Conservation (phyloP, 768 basidiomycete genomes). For the Serpula lacrymans region DNA sequence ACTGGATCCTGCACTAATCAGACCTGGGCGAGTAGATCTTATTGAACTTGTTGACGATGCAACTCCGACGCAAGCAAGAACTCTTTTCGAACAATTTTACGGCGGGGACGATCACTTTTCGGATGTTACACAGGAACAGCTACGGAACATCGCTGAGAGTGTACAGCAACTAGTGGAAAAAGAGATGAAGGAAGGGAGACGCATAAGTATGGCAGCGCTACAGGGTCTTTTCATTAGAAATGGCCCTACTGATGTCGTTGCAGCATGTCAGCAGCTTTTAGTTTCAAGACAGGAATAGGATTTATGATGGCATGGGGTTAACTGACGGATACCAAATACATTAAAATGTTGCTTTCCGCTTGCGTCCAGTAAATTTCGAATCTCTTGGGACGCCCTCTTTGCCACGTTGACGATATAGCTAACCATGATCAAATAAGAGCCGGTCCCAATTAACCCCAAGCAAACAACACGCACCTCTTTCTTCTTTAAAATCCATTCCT, state of each 20-base stretch:
- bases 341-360: constrained; percentile 77
- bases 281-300: constrained; percentile 22
- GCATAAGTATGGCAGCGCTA: constrained; percentile 92
- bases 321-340: constrained; percentile 3
- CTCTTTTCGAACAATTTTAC: constrained; percentile 85
- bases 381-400: constrained; percentile 83
- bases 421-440: constrained; percentile 6
- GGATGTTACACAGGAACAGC: constrained; percentile 33
- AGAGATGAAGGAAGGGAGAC: constrained; percentile 48
- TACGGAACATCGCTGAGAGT: constrained; percentile 45
- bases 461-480: constrained; percentile 67
- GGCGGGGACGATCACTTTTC: constrained; percentile 39
- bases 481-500: constrained; percentile 94
- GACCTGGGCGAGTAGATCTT: constrained; percentile 93
- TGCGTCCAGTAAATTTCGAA: constrained; percentile 91
- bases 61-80: constrained; percentile 70
- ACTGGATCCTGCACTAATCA: constrained; percentile 91
- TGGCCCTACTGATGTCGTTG: constrained; percentile 52
- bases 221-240: constrained; percentile 93
- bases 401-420: constrained; percentile 83
- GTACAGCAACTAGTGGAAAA: constrained; percentile 53
- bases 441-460: constrained; percentile 2
- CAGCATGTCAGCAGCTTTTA: constrained; percentile 43
- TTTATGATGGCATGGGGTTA: constrained; percentile 8
- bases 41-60: constrained; percentile 84